These are phyloP conservation scores for Claviceps arundinis DNA, from an alignment of 2,329 filamentous ascomycete genomes.

Conservation along the genomic window DNA sequence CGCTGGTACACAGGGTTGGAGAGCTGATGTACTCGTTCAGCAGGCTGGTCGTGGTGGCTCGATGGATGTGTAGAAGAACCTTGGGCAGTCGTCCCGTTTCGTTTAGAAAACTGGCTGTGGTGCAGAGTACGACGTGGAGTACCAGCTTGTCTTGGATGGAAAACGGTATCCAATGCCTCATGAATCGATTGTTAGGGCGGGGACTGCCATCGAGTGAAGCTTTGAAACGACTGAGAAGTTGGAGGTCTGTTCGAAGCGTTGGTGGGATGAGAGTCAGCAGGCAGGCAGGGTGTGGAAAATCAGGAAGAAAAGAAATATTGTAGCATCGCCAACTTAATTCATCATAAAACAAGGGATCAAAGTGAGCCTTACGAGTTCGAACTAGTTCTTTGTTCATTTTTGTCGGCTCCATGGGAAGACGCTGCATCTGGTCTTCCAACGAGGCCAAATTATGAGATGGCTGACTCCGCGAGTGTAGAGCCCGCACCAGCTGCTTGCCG, in stretches of 20 bases:
- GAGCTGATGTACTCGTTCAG: constrained; percentile 33
- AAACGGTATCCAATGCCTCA: constrained; percentile 33
- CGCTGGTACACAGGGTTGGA: constrained; percentile 23
- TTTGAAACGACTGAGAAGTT: constrained; percentile 36
- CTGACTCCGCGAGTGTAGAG: constrained; percentile 9
- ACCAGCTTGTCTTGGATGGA: constrained; percentile 36
- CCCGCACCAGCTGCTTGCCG: constrained; percentile 13
- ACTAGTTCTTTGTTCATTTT: constrained; percentile 34
- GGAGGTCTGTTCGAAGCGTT: constrained; percentile 24
- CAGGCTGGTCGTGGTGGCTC: constrained; percentile 28
- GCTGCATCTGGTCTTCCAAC: constrained; percentile 23
- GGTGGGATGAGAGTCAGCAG: background rate
- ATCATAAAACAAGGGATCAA: background rate
- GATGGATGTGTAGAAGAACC: constrained; percentile 28
- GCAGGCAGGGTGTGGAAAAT: background rate
- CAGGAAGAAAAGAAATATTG: background rate
- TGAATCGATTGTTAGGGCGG: constrained; percentile 29
- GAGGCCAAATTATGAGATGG: constrained; percentile 13
- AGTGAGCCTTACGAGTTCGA: constrained; percentile 25
- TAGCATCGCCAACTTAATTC: too few relatives aligned
- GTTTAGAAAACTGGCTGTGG: constrained; percentile 36
- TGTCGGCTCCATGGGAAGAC: constrained; percentile 28
- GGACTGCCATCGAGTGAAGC: constrained; percentile 35
- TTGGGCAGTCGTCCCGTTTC: constrained; percentile 35
- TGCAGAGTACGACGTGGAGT: constrained; percentile 34